phyloP scores from a whole-genome alignment of 768 basidiomycete genomes.

The Serendipita indica region DNA sequence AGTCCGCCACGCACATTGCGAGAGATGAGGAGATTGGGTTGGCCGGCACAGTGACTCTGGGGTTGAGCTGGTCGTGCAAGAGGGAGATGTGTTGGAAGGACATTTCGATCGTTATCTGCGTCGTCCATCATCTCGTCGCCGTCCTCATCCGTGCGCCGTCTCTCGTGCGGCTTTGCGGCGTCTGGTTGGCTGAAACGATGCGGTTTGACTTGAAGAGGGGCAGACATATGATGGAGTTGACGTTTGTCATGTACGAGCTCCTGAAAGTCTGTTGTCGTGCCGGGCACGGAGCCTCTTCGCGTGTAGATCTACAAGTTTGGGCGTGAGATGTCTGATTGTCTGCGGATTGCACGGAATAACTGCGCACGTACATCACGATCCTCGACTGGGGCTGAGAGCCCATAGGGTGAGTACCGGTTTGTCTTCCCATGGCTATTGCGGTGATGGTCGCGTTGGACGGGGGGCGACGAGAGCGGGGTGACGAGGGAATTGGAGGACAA shows the following conservation, averaged over 20 bases:
- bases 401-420: constrained; percentile 3
- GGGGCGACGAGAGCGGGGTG: neutral
- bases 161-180: too few relatives aligned
- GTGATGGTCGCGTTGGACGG: neutral
- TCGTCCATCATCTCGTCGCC: constrained; percentile 2
- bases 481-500: neutral
- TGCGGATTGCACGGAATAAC: neutral
- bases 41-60: neutral
- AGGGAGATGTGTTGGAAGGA: neutral
- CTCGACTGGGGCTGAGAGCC: neutral
- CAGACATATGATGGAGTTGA: constrained; percentile 3
- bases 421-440: constrained; percentile 9
- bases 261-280: neutral
- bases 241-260: neutral
- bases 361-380: neutral
- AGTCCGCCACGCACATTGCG: neutral
- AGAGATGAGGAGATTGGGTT: constrained; percentile 1
- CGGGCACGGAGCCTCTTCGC: neutral
- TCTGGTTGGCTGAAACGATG: neutral
- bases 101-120: neutral
- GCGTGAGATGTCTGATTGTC: neutral
- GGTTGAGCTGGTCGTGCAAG: neutral
- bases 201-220: neutral
- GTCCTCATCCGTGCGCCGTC: neutral
- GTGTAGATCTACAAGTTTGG: neutral